phyloP scores from a whole-genome alignment of 371 early-diverging fungal species.

The Mucor saturninus region DNA sequence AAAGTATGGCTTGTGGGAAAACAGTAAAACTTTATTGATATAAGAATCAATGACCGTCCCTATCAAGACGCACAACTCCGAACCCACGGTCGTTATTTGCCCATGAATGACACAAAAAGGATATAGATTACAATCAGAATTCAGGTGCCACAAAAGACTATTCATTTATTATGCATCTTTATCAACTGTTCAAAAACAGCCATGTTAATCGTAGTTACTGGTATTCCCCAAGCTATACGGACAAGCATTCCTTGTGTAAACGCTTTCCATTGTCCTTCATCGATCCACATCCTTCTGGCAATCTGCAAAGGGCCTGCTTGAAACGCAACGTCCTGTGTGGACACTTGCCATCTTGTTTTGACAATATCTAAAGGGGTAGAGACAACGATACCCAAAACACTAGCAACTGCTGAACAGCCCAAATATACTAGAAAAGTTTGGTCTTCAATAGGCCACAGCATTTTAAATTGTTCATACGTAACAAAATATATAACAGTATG shows the following conservation, averaged over 20 bases:
- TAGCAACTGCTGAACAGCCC: conserved; percentile 58
- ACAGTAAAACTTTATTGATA: not conserved
- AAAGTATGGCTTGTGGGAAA: not conserved
- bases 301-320: conserved; percentile 35
- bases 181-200: conserved; percentile 72
- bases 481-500: conserved; percentile 71
- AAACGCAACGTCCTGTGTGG: conserved; percentile 64
- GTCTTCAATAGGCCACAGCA: conserved; percentile 26
- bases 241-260: conserved; percentile 67
- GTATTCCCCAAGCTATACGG: conserved; percentile 71
- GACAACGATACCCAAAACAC: conserved; percentile 83
- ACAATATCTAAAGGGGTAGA: conserved; percentile 96
- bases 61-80: conserved; percentile 1
- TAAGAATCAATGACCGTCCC: not conserved
- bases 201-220: conserved; percentile 68
- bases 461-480: conserved; percentile 74
- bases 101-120: too few species aligned
- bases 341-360: conserved; percentile 94
- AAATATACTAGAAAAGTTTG: conserved; percentile 53
- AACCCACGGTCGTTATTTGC: not conserved
- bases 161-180: conserved; percentile 12
- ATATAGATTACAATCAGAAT: too few species aligned
- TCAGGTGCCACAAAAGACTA: not conserved
- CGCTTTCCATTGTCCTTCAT: conserved; percentile 61
- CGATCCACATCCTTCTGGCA: conserved; percentile 55